Base-by-base conservation (phyloP, 805 yeast species). In the Metschnikowia sp. region DNA sequence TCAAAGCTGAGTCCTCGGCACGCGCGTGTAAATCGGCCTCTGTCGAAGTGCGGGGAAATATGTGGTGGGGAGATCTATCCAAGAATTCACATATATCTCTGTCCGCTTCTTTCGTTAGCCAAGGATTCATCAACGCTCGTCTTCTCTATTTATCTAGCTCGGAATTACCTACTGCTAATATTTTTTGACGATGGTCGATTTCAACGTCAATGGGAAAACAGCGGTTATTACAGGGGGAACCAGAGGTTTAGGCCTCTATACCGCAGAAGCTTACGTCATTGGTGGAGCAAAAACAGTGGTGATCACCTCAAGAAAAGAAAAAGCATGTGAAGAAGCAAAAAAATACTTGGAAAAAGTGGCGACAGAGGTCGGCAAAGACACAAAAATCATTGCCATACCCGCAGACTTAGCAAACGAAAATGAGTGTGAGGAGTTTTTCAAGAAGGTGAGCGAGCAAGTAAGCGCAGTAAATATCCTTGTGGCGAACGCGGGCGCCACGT, bases 401-500 rank as follows among this genome's bases (percentile, higher is more conserved):
- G 77, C 86, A 2, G 87, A 84, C 57, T 64, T 82, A 45, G 74
- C 83, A 13, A 68, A 63, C 34, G 76, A 73, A 34, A 68, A 61
- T 10, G 86, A 84, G 9, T 74, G 75, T 42, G 64, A 69, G 45
- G 53, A 64, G 18, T 75, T 85, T 51, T 64, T 57, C 40, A 63
- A 70, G 6, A 73, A 70, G 34, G 76, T 77, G 12, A 50, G 62
- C 12, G 61, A 65, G 47, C 60, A 59, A 18, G 76, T 77, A 26
- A 62, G 63, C 13, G 70, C 74, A 56, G 73, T 84, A 33, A 81
- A 85, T 62, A 82, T 85, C 50, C 71, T 85, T 52, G 73, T 83
- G 56, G 88, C 90, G 41, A 86, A 85, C 58, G 91, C 92, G 6
- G 92, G 92, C 30, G 89, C 90, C 8, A 67, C 84, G 11, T 85